Base-by-base conservation (phyloP, 2,329 filamentous ascomycete species). In the Fusarium tuaranense region DNA sequence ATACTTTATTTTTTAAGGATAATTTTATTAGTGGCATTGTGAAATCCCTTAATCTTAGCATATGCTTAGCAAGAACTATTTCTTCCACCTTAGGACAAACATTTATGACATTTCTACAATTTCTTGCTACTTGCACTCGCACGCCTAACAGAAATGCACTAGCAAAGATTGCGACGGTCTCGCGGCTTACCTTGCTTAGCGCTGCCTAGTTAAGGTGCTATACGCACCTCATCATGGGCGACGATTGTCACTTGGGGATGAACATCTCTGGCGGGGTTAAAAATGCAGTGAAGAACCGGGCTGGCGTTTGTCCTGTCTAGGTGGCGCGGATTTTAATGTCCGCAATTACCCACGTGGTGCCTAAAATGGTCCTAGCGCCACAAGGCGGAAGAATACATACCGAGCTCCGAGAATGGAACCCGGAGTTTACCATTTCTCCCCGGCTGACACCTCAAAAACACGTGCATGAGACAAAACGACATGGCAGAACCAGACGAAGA, bases 341-440 rank as follows among this genome's bases (percentile, higher is more conserved):
- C 7, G 7, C 25, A 27, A 27, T 27, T 27, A 27, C 25, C 7
- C 1, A 27, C 25, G 25, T 27, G 7, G 7, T 27, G 7, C 25
- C 6, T 27, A 27, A 27, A 27, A 27, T 27, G 25, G 25, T 27
- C 25, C 25, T 7, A 27, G 25, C 6, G 25, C 25, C 25, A 7
- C 2, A 2, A 7, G 25, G 25, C 25, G 25, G 25, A 27, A 27
- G 25, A 22, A 22, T 22, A 22, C 22, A 22, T 22, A 22, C 48
- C 48, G 48, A 0, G 1, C 1, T 32, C 3, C 3, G 7, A 12
- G 18, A 53, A 14, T 8, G 44, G 10, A 5, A 5, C 12, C 61
- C 72, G 72, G 72, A 74, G 72, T 74, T 75, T 51, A 10, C 3
- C 39, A 64, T 22, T 48, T 44, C 25, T 75, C 72, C 72, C 72